Evolutionary conservation across 345 rosid genomes (phyloP), one percentile per base, ranked within the genome.

Genomic region (Gynandropsis gynandra): DNA sequence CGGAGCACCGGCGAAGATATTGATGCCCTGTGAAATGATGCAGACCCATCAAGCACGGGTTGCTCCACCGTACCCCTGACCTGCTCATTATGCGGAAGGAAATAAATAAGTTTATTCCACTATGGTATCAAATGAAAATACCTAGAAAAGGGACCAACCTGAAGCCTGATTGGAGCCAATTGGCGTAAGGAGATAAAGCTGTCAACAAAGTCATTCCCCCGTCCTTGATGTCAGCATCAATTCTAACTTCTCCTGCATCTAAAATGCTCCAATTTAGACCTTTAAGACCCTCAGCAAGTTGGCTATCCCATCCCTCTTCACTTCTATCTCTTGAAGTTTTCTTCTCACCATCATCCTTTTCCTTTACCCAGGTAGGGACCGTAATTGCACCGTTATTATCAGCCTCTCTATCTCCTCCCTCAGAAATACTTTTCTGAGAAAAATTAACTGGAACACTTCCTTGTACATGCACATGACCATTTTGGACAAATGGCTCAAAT

Each of bases 121-220:
- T 40, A 47, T 14, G 19, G 20, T 24, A 32, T 20, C 14, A 24
- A 34, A 18, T 8, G 27, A 57, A n/a, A 36, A 17, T n/a, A 24
- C 44, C 4, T 16, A 16, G 37, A 36, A 12, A 14, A 57, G 29
- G 13, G 36, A 50, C 67, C 0, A 47, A 87, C 98, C 93, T 84
- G 93, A 69, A 92, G 96, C 69, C 73, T 76, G 60, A 92, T 51
- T 84, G 82, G 61, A 92, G 85, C 98, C 98, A 92, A 51, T 72
- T 72, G 35, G 80, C 89, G 64, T 87, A 72, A 42, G 98, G 98
- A 62, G 95, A 87, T 56, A 92, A 72, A 66, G 95, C 95, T 37
- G 96, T 84, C 60, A 92, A 70, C 68, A 92, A 61, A 83, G 80
- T 87, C 98, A 92, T 92, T 54, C 96, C 98, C 31, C 96, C 96